phyloP scores from a whole-genome alignment of 2,329 filamentous ascomycete species.

The Paecilomyces dactylethromorphus region DNA sequence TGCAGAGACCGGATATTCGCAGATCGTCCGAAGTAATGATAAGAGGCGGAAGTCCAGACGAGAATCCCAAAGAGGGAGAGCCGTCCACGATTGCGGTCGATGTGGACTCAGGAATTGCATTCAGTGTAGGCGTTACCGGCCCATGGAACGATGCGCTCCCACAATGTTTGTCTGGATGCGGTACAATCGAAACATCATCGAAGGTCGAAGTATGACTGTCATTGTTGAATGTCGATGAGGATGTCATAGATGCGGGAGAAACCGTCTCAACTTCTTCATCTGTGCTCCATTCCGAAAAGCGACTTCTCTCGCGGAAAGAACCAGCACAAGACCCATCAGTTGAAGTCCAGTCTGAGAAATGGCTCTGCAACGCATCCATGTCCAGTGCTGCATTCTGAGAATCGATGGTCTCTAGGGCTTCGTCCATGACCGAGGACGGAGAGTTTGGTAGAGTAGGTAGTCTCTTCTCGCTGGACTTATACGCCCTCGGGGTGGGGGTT shows the following conservation, averaged over 20 bases:
- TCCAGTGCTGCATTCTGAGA: conserved; percentile 24
- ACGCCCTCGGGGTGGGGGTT: conserved; percentile 17
- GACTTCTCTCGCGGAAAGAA: conserved; percentile 27
- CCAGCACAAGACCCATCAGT: conserved; percentile 23
- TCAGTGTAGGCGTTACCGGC: conserved; percentile 31
- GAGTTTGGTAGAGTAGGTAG: conserved; percentile 41
- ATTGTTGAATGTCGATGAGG: conserved; percentile 25
- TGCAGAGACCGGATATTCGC: conserved; percentile 24
- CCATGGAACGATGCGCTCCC: conserved; percentile 19
- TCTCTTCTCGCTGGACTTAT: conserved; percentile 29
- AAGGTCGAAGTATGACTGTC: conserved; percentile 11
- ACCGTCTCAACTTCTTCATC: conserved; percentile 23
- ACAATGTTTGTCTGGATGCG: not conserved
- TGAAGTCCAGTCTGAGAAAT: conserved; percentile 35
- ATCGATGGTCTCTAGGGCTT: conserved; percentile 30
- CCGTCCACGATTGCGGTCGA: conserved; percentile 20
- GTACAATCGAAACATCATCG: conserved; percentile 3
- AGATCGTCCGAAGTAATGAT: conserved; percentile 17
- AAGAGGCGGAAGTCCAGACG: conserved; percentile 18
- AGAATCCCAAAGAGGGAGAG: conserved; percentile 17
- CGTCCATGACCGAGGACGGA: conserved; percentile 39
- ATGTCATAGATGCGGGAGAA: conserved; percentile 30
- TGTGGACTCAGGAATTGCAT: conserved; percentile 22
- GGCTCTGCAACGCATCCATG: conserved; percentile 29
- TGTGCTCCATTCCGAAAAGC: conserved; percentile 36